These are phyloP conservation scores for Neostapfia colusana DNA, from an alignment of 176 grass and related monocot genomes.

Conservation along the genomic window DNA sequence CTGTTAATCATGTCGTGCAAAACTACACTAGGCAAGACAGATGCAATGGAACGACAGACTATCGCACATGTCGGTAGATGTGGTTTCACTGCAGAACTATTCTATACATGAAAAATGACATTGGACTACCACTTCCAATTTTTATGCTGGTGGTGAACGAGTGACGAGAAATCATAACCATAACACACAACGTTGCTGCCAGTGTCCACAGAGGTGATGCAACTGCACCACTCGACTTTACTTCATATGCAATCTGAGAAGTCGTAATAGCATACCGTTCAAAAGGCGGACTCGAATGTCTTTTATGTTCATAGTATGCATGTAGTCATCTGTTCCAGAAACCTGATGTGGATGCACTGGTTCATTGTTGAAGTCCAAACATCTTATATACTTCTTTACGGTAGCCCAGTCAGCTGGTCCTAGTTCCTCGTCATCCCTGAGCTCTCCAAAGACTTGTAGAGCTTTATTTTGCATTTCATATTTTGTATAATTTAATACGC, in stretches of 20 bases:
- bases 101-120: no score
- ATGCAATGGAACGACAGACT: no score
- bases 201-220: no score
- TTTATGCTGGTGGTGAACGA: no score
- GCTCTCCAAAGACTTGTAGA: conserved; percentile 74
- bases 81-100: no score
- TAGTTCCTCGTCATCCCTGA: conserved; percentile 93
- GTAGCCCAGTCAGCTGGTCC: conserved; percentile 85
- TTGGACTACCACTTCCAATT: no score
- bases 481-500: conserved; percentile 75
- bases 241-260: not conserved
- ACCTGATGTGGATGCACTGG: conserved; percentile 74
- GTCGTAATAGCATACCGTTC: conserved; percentile 56
- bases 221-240: no score
- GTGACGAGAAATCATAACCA: no score
- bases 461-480: conserved; percentile 95
- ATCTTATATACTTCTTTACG: conserved; percentile 79
- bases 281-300: conserved; percentile 82
- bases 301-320: conserved; percentile 59
- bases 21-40: no score
- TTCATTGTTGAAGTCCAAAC: conserved; percentile 74
- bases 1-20: no score
- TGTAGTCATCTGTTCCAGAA: conserved; percentile 42
- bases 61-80: no score
- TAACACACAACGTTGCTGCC: no score